Base-by-base conservation (phyloP, 495 filamentous ascomycete genomes). In the Neurospora tetrasperma region DNA sequence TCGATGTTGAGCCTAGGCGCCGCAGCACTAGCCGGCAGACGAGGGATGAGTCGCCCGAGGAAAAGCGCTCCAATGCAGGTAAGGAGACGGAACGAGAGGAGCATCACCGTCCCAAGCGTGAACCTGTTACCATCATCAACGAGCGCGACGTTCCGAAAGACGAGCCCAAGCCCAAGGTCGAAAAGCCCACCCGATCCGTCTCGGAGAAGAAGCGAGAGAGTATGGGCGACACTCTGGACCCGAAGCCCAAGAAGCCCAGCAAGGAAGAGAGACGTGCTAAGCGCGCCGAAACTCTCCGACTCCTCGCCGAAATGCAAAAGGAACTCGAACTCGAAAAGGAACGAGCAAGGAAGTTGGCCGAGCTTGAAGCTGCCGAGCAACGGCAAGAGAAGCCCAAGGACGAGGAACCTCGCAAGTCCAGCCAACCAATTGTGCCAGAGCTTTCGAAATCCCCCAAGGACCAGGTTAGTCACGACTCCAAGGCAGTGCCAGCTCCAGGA, bases 91-190 rank as follows among this genome's bases (percentile, higher is more conserved):
- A 77, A 44, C 74, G 74, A 18, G 75, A 75, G 11, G 76, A 75
- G 23, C 72, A 72, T 18, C 72, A 77, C 4, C 74, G 75, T 23
- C 27, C 69, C 40, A 77, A 78, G 48, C 76, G 72, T 8, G 75
- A 79, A 2, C 40, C 46, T 38, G 76, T 76, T 31, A 75, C n/a
- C 41, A 69, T 79, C 9, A 48, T 78, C 16, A 70, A 80, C 44
- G 77, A 76, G 46, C 82, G 82, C 6, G 82, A 80, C 3, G 82
- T 83, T 44, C 73, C 70, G 71, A 73, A 66, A 40, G 73, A 75
- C 39, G 76, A 77, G 71, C 2, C 71, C 35, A 74, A 75, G 59
- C 77, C 73, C 23, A 77, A 72, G 71, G 48, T 39, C 72, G 74
- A 71, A 66, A 27, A 35, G 14, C 27, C 54, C 1, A 18, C 27